These are phyloP conservation scores for Picochlorum sp. DNA, from an alignment of 139 green algal genomes.

Conservation along the genomic window DNA sequence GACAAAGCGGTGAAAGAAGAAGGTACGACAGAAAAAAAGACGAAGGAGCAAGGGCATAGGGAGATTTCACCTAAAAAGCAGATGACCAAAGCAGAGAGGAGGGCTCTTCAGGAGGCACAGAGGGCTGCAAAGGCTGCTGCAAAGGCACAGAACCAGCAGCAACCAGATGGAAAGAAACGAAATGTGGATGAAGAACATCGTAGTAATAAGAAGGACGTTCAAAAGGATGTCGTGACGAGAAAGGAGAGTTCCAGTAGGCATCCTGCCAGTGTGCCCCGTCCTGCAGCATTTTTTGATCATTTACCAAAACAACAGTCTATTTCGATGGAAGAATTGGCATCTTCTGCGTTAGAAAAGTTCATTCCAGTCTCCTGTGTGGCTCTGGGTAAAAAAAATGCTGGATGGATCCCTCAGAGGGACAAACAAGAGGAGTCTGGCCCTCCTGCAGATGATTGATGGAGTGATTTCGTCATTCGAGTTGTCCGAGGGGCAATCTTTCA, in stretches of 20 bases:
- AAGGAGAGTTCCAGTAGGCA: constrained; percentile 6
- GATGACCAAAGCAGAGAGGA: constrained; percentile 68
- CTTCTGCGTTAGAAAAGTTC: constrained; percentile 8
- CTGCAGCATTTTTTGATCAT: constrained; percentile 74
- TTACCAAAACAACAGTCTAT: constrained; percentile 59
- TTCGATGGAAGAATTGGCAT: constrained; percentile 13
- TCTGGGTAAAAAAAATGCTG: constrained; percentile 70
- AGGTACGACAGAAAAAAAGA: no score
- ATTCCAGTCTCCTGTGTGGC: constrained; percentile 66
- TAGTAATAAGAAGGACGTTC: background rate
- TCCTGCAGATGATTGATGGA: constrained; percentile 66
- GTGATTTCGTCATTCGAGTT: constrained; percentile 57
- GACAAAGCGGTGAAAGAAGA: no score
- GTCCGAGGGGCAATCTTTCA: constrained; percentile 52
- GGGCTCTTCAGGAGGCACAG: constrained; percentile 69
- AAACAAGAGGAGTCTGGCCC: constrained; percentile 77
- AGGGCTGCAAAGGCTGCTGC: constrained; percentile 65
- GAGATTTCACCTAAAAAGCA: constrained; percentile 24
- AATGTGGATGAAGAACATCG: background rate
- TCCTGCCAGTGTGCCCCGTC: constrained; percentile 19
- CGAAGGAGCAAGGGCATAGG: no score
- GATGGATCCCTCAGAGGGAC: constrained; percentile 65
- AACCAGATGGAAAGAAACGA: background rate
- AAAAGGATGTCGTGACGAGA: background rate
- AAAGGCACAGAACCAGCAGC: background rate